Evolutionary conservation across 2,329 filamentous ascomycete genomes (phyloP).

Genomic region (Aspergillus pseudotamarii): DNA sequence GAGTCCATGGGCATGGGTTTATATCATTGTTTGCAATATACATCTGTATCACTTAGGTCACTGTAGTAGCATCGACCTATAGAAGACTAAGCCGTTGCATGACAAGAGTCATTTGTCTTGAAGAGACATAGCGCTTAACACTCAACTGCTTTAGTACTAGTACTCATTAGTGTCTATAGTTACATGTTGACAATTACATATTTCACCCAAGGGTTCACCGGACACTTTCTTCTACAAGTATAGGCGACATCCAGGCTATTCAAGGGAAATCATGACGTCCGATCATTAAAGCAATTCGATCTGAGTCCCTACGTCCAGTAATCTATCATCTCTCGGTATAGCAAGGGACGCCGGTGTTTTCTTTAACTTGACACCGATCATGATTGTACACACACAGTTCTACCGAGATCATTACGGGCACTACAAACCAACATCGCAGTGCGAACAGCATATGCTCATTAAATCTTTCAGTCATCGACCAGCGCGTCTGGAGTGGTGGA

Average conservation of each 20-base stretch:
- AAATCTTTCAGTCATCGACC: not conserved
- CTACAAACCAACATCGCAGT: not conserved
- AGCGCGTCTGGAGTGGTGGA: not conserved
- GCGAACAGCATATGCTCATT: slow-evolving; percentile 1
- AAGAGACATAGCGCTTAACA: not conserved
- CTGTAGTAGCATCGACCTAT: slow-evolving; percentile 7
- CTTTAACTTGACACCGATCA: not conserved
- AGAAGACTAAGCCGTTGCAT: not conserved
- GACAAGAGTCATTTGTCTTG: not conserved
- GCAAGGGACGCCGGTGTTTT: not conserved
- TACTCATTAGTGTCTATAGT: not conserved
- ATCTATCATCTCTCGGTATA: not conserved
- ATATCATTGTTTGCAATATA: slow-evolving; percentile 1
- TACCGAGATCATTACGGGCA: slow-evolving; percentile 1
- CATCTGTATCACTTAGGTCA: slow-evolving; percentile 6
- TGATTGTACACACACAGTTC: not conserved
- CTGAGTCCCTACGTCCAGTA: not conserved
- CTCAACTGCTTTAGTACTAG: slow-evolving; percentile 6
- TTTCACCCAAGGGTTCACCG: not conserved
- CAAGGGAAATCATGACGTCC: not conserved
- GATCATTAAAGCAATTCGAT: not conserved
- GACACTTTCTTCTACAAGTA: not conserved
- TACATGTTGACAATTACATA: slow-evolving; percentile 1
- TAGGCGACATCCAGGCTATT: not conserved
- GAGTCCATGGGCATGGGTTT: slow-evolving; percentile 18